Evolutionary conservation across 2,329 filamentous ascomycete genomes (phyloP).

Genomic region (Aspergillus chevalieri): DNA sequence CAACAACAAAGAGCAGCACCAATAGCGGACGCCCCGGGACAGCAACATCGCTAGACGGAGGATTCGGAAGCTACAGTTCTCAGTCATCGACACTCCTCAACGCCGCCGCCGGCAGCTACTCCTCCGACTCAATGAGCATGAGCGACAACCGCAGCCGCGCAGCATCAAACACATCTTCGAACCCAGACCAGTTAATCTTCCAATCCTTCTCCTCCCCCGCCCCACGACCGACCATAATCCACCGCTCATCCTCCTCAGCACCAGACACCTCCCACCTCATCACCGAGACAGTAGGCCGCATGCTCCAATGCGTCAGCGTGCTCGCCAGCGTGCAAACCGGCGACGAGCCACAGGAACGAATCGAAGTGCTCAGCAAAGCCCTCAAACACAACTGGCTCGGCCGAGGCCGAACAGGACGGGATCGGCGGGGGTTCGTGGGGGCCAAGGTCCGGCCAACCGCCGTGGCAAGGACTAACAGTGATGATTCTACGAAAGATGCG

Average conservation of each 20-base stretch:
- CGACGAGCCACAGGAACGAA: constrained; percentile 68
- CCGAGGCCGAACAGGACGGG: constrained; percentile 78
- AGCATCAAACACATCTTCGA: constrained; percentile 71
- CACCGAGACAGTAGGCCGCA: constrained; percentile 87
- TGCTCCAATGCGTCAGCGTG: constrained; percentile 94
- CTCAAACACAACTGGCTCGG: constrained; percentile 97
- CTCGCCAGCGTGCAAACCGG: constrained; percentile 68
- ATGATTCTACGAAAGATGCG: constrained; percentile 17
- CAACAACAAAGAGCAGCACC: constrained; percentile 37
- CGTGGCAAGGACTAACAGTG: constrained; percentile 19
- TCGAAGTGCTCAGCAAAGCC: constrained; percentile 76
- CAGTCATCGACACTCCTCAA: constrained; percentile 75
- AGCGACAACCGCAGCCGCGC: constrained; percentile 62
- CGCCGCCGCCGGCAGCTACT: constrained; percentile 51
- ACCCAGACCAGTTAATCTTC: constrained; percentile 40
- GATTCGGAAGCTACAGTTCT: constrained; percentile 71
- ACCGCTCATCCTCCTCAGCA: constrained; percentile 20
- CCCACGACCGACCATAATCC: constrained; percentile 28
- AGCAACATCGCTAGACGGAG: constrained; percentile 67
- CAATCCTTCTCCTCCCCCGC: constrained; percentile 37
- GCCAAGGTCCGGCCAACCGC: constrained; percentile 43
- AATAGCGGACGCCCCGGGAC: constrained; percentile 60
- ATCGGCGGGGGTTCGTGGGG: constrained; percentile 83
- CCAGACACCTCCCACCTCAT: constrained; percentile 60
- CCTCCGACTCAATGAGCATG: constrained; percentile 45